Percentiles rank a stretch among this genome's conserved stretches.
phyloP scores from a whole-genome alignment of 345 rosid species.

The Lepidium aucheri region DNA sequence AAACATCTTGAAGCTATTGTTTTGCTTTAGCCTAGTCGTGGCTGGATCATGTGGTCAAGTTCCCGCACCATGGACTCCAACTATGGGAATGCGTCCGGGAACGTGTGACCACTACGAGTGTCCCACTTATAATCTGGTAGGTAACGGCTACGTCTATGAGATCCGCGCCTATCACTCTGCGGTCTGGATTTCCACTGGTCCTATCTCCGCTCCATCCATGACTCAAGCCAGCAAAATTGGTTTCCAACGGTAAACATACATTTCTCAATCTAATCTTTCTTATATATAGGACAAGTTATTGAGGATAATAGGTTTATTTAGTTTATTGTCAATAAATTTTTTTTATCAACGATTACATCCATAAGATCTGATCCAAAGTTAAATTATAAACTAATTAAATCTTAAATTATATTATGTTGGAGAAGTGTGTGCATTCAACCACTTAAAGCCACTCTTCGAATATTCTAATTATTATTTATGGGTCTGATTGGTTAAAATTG shows the following conservation, averaged over 20 bases:
- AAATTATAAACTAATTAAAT: too few species aligned
- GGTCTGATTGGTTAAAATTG: too few species aligned
- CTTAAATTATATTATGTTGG: too few species aligned
- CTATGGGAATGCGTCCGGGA: conserved; percentile 5
- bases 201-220: conserved; percentile 7
- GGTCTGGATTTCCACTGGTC: conserved; percentile 12
- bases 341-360: too few species aligned
- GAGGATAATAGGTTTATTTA: too few species aligned
- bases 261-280: not conserved
- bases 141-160: conserved; percentile 3
- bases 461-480: too few species aligned
- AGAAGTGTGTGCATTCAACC: too few species aligned
- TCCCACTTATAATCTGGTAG: conserved; percentile 1
- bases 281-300: too few species aligned
- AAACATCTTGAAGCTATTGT: conserved; percentile 8
- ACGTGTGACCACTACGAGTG: conserved; percentile 19
- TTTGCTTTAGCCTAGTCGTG: conserved; percentile 12
- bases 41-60: conserved; percentile 3
- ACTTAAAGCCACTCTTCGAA: too few species aligned
- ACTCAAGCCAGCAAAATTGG: conserved; percentile 20
- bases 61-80: not conserved
- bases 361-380: too few species aligned
- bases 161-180: conserved; percentile 12
- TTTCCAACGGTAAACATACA: conserved; percentile 11
- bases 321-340: too few species aligned